phyloP scores from a whole-genome alignment of 2,329 filamentous ascomycete genomes.

The Paraphaeosphaeria sporulosa region DNA sequence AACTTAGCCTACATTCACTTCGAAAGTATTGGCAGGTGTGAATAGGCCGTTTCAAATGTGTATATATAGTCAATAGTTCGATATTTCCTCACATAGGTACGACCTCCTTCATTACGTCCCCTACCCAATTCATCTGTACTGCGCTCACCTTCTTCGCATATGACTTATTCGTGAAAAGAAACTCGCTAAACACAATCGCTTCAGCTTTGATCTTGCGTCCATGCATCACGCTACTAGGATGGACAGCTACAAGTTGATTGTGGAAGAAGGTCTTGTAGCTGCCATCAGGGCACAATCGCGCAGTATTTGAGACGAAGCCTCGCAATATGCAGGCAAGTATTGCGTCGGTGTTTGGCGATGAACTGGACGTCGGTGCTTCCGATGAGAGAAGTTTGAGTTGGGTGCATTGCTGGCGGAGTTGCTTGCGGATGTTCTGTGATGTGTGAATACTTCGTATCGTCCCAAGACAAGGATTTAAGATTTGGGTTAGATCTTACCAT shows the following conservation, averaged over 20 bases:
- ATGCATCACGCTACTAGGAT: conserved; percentile 67
- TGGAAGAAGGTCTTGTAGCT: conserved; percentile 68
- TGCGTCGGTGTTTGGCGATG: conserved; percentile 55
- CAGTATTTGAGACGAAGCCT: conserved; percentile 68
- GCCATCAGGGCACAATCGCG: conserved; percentile 65
- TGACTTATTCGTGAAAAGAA: conserved; percentile 69
- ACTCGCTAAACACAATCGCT: conserved; percentile 71
- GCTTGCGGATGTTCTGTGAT: conserved; percentile 63
- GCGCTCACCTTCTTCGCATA: conserved; percentile 70
- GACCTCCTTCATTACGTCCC: conserved; percentile 55
- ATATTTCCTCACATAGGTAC: conserved; percentile 4
- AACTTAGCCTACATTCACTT: too few species aligned
- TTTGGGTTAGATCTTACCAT: conserved; percentile 52
- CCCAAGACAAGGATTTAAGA: neutral
- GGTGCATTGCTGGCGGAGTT: conserved; percentile 64
- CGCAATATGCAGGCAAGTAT: conserved; percentile 66
- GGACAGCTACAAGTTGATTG: conserved; percentile 69
- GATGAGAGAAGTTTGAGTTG: conserved; percentile 52
- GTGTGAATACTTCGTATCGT: conserved; percentile 29
- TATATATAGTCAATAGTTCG: neutral
- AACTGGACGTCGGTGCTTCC: conserved; percentile 24
- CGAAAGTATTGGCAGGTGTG: too few species aligned
- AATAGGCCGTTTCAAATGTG: too few species aligned
- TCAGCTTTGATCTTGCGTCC: conserved; percentile 66
- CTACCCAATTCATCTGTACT: conserved; percentile 69